phyloP scores from a whole-genome alignment of 2,329 filamentous ascomycete genomes.

The Ceratocystis colombiana region DNA sequence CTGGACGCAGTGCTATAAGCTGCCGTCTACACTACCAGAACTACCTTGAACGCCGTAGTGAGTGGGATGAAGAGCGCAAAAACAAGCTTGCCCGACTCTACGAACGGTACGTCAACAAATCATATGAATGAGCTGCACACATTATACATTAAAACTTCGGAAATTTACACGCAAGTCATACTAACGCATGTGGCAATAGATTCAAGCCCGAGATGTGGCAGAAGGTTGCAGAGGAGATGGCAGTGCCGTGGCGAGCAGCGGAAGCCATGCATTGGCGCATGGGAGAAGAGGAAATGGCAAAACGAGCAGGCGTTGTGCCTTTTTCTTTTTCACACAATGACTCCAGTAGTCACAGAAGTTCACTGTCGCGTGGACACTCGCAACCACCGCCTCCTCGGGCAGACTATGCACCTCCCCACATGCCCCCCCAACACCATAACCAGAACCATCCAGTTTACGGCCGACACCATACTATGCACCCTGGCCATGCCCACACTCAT shows the following conservation, averaged over 20 bases:
- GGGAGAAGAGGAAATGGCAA: constrained; percentile 86
- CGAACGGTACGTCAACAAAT: constrained; percentile 59
- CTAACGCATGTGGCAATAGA: constrained; percentile 39
- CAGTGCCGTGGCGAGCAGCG: constrained; percentile 85
- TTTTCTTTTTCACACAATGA: constrained; percentile 57
- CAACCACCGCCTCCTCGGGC: constrained; percentile 31
- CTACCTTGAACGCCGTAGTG: constrained; percentile 81
- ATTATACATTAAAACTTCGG: not conserved
- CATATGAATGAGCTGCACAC: no score
- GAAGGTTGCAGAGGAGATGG: constrained; percentile 89
- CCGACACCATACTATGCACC: constrained; percentile 33
- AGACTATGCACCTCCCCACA: constrained; percentile 24
- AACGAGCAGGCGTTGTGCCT: constrained; percentile 77
- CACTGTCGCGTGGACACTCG: constrained; percentile 35
- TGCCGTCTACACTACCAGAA: constrained; percentile 95
- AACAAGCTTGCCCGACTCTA: constrained; percentile 92
- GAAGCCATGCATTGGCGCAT: constrained; percentile 99
- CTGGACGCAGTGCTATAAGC: constrained; percentile 84
- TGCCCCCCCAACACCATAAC: constrained; percentile 16
- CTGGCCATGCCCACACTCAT: constrained; percentile 27
- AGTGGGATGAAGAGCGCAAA: constrained; percentile 96
- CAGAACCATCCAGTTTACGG: constrained; percentile 36
- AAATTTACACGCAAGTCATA: not conserved
- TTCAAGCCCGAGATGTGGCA: constrained; percentile 98
- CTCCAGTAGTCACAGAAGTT: constrained; percentile 32